Base-by-base conservation (phyloP, 2,329 filamentous ascomycete species). In the Cytospora paraplurivora region DNA sequence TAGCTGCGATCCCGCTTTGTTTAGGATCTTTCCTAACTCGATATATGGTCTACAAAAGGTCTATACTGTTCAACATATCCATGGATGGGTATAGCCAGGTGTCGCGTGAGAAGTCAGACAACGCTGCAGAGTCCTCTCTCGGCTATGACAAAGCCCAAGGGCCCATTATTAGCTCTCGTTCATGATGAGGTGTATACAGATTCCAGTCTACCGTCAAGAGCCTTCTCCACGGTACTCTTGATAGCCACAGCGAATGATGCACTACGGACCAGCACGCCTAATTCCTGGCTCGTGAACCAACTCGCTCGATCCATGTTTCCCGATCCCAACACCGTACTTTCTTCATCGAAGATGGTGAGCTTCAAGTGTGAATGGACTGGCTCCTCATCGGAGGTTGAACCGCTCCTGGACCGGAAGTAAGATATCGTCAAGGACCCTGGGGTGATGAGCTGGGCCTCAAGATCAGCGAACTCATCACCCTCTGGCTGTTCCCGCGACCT, bases 291-390 rank as follows among this genome's bases (percentile, higher is more conserved):
- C 6, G 92, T 95, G 75, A 86, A 93, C 90, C 90, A 95, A 72
- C 90, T 93, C 8, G 92, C 91, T 1, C 91, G 84, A 75, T 96
- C 92, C 81, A 93, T 86, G 72, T 96, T 96, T 1, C 91, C 91
- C 19, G 90, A 93, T 0, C 92, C 92, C 3, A 95, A 76, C 0
- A 95, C 80, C 1, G 88, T 79, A 21, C 87, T 85, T 66, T 86
- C 79, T 1, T 80, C 80, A 72, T 96, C 92, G 3, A 94, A 83
- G 60, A 93, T 81, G 0, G 86, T 89, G 71, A 93, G 81, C 74
- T 96, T 96, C 63, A 94, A 78, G 75, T 96, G 92, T 5, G 87
- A 88, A 59, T 92, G 87, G 2, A 89, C 85, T 0, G 90, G 89
- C 70, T 91, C 86, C 19, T 82, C 79, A 0, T 72, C 72, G 62